Conservation (phyloP, 1,284 basidiomycete genomes). For the Sutorius eximius region DNA sequence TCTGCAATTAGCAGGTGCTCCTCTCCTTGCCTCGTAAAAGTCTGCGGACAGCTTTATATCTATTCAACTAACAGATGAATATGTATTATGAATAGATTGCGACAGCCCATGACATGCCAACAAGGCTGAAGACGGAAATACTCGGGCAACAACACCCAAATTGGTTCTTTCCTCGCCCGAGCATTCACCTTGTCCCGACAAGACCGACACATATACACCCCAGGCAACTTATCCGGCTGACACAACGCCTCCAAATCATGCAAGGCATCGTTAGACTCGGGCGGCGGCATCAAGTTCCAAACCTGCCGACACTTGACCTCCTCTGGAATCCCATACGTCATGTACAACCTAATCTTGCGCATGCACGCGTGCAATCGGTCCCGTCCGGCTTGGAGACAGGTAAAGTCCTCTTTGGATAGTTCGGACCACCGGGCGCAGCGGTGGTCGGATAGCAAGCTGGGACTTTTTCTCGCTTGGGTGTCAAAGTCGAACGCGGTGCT, state of each 20-base stretch:
- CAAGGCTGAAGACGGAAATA: background rate
- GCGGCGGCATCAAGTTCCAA: background rate
- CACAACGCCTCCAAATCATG: background rate
- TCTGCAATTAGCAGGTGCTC: too few relatives aligned
- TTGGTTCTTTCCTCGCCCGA: background rate
- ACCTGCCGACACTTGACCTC: background rate
- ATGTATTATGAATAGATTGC: too few relatives aligned
- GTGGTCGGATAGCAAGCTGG: background rate
- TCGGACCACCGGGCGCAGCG: background rate
- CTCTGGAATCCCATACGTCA: background rate
- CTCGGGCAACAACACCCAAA: background rate
- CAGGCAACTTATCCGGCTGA: background rate
- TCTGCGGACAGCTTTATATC: too few relatives aligned
- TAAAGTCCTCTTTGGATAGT: background rate
- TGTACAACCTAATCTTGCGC: background rate
- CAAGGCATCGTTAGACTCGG: background rate
- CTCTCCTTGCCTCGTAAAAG: too few relatives aligned
- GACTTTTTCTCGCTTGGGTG: background rate
- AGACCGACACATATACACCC: background rate
- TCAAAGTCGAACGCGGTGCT: background rate
- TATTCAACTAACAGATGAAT: too few relatives aligned
- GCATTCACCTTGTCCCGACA: background rate
- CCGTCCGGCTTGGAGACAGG: background rate
- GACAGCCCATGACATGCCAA: too few relatives aligned
- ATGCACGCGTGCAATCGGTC: background rate